Evolutionary conservation across 768 basidiomycete genomes (phyloP).

Genomic region (Tylopilus sp.): DNA sequence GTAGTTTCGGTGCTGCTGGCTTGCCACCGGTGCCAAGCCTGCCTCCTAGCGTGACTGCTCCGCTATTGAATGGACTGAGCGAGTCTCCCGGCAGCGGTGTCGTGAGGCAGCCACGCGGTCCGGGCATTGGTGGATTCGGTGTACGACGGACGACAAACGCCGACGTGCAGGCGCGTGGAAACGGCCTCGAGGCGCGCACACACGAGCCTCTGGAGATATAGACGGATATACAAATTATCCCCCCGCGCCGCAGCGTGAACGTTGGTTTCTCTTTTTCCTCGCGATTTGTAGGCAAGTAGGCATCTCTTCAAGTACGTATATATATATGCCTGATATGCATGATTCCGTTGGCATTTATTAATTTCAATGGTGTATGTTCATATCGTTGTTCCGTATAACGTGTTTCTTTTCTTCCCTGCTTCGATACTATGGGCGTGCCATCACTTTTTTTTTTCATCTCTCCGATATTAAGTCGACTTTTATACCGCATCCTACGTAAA

Average conservation of each 20-base stretch:
- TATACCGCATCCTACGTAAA: constrained; percentile 28
- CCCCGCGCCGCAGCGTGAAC: no score
- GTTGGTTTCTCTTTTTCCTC: no score
- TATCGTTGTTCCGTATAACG: constrained; percentile 4
- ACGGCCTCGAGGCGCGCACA: constrained; percentile 76
- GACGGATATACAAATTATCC: constrained; percentile 7
- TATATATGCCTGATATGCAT: constrained; percentile 23
- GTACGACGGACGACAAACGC: constrained; percentile 42
- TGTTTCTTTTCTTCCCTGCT: constrained; percentile 2
- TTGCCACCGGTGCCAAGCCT: constrained; percentile 80
- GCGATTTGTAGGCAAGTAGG: constrained; percentile 19
- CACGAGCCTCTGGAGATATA: constrained; percentile 87
- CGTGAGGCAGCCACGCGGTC: constrained; percentile 83
- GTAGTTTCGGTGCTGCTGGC: neutral
- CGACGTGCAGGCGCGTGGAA: constrained; percentile 49
- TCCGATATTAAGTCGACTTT: constrained; percentile 22
- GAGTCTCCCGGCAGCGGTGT: constrained; percentile 47
- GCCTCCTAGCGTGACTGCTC: constrained; percentile 50
- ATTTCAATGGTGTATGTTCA: constrained; percentile 17
- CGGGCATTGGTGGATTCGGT: constrained; percentile 72
- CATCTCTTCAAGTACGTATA: constrained; percentile 18
- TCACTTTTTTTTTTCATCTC: neutral
- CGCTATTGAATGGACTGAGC: constrained; percentile 43
- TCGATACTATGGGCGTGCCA: constrained; percentile 12
- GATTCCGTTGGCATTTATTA: constrained; percentile 22